Base-by-base conservation (phyloP, 148 eudicot species). In the Dysphania ambrosioides region DNA sequence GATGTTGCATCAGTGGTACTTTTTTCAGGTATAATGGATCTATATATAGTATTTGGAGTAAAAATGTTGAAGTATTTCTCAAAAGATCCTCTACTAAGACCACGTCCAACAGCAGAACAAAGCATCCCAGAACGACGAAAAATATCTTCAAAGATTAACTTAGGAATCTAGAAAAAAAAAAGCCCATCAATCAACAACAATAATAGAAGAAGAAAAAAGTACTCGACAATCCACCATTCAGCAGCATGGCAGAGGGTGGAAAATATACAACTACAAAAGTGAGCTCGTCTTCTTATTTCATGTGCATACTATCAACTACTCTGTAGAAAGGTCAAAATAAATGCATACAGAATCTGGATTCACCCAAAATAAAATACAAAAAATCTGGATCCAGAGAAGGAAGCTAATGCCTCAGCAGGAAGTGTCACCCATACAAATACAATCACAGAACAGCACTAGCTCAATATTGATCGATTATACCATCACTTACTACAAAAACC, bases 21-120 rank as follows among this genome's bases (percentile, higher is more conserved):
- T 47, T 80, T 86, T 79, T 49, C 82, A 47, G 83, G 82, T 70
- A 88, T 53, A 64, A 83, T 70, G 26, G 99, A 92, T 31, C 23
- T 77, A 74, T 86, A 81, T 27, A 95, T 80, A 79, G 83, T 75
- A 75, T 79, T 82, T 7, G 97, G 94, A 36, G 88, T 79, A 79
- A 86, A 95, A 73, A 92, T 87, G 83, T 89, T 90, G 81, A 92
- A 92, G 76, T 82, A 79, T 66, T 88, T 92, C 75, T 90, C 82
- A 75, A 89, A 84, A 27, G 73, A 80, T 60, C 79, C 88, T 84
- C 84, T 85, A 82, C 83, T 85, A 42, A 86, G 79, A 66, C 88
- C 85, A 53, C 53, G 79, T 18, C 83, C 83, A 77, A 66, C 77
- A 68, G 78, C 74, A 70, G 91, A 87, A 70, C 80, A 77, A 73